Evolutionary conservation across 805 yeast species (phyloP), one percentile per base, ranked within the genome.

Genomic region (Barnettozyma californica): DNA sequence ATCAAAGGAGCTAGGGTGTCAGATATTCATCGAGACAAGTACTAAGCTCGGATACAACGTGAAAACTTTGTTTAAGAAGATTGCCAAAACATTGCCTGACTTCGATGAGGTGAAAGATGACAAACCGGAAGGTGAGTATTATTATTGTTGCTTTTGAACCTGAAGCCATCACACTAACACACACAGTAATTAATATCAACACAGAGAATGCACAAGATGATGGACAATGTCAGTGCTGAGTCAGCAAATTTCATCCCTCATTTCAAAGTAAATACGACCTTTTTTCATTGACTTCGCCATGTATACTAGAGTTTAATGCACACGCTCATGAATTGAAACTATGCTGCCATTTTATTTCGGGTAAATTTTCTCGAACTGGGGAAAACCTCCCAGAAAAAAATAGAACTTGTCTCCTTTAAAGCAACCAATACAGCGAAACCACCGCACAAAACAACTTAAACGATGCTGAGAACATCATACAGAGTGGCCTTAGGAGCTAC

Each of bases 41-140:
- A 92, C 98, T 10, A 92, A 91, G 69, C 90, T 90, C 41, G 97
- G 97, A 29, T 87, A 91, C 66, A 94, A 94, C 59, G 97, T 94
- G 48, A 92, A 92, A 69, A 78, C 81, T 47, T 70, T 94, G 54
- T 92, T 94, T 70, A 88, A 90, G 62, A 87, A 85, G 63, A 86
- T 92, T 53, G 99, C 98, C 13, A 87, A 86, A 63, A 80, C 87
- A 49, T 75, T 94, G 51, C 98, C 98, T 2, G 97, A 91, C 47
- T 81, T 88, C 61, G 83, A 79, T 56, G 66, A 67, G 13, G 36
- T 50, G 4, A 57, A 53, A 36, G 51, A 49, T 5, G 58, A 57
- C 29, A 54, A 51, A 33, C 62, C 63, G 20, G 65, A 61, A 16
- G 47, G 52, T 48, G 18, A 33, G 54, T 43, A 5, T 35, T 11